Evolutionary conservation across 805 yeast genomes (phyloP).

Genomic region (Cyberlindnera subsufficiens): DNA sequence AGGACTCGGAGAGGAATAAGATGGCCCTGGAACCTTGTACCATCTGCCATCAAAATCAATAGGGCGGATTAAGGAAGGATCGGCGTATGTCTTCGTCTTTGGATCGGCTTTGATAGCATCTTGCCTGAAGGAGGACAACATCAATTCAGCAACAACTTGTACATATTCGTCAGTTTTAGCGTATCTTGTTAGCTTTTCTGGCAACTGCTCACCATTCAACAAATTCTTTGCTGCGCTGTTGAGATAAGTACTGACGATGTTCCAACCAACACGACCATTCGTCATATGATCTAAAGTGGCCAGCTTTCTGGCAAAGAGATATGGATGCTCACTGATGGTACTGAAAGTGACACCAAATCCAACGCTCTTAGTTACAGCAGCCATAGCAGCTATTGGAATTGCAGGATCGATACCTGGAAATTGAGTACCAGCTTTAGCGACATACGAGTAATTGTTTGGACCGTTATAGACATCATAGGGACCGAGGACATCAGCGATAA

Average conservation of each 20-base stretch:
- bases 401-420: slow-evolving; percentile 35
- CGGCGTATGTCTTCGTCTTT: slow-evolving; percentile 24
- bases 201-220: slow-evolving; percentile 27
- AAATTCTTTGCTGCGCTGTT: slow-evolving; percentile 33
- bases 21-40: slow-evolving; percentile 36
- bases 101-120: slow-evolving; percentile 23
- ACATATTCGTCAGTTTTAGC: slow-evolving; percentile 33
- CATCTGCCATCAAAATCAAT: slow-evolving; percentile 35
- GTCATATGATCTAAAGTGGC: slow-evolving; percentile 37
- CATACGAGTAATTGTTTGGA: slow-evolving; percentile 12
- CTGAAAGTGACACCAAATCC: slow-evolving; percentile 34
- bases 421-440: slow-evolving; percentile 23
- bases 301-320: slow-evolving; percentile 31
- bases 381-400: slow-evolving; percentile 33
- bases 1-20: slow-evolving; percentile 35
- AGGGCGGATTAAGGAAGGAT: slow-evolving; percentile 30
- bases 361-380: slow-evolving; percentile 32
- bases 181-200: slow-evolving; percentile 33
- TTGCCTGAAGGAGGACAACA: slow-evolving; percentile 32
- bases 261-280: slow-evolving; percentile 39
- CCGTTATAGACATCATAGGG: slow-evolving; percentile 34
- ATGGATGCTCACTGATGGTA: slow-evolving; percentile 36
- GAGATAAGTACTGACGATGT: slow-evolving; percentile 34
- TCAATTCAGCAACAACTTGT: slow-evolving; percentile 29
- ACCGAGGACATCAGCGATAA: slow-evolving; percentile 35